Evolutionary conservation across 192 early-diverging fungal genomes (phyloP), one percentile per base, ranked within the genome.

Genomic region (Anaeromyces robustus): DNA sequence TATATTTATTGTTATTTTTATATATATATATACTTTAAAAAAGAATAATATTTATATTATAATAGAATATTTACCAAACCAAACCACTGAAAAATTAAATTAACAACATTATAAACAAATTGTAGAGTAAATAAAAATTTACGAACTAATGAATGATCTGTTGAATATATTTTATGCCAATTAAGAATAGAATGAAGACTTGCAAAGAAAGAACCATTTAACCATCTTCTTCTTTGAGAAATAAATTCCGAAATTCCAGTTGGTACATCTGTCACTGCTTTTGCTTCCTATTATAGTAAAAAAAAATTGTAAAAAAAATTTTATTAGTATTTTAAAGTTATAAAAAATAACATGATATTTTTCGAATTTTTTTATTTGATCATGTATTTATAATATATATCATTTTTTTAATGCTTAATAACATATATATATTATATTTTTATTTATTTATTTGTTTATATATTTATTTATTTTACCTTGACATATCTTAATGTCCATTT

Each of bases 191-290:
- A 94, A 87, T 97, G 95, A 78, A 98, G 89, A 32, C 91, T 90
- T 5, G 96, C 96, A 86, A 98, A 98, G 89, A 95, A 95, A 12
- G 94, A 95, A 59, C 96, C 96, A 86, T 97, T 97, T 80, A 94
- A 91, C 97, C 97, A 99, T 86, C 97, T 87, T 81, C 94, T 86
- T 31, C 94, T 87, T 78, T 95, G 94, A 0, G 92, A 91, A 52
- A 95, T 91, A 43, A 95, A 92, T 81, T 94, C 93, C 43, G 92
- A 87, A 17, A 93, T 85, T 30, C 81, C 85, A 31, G 90, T 89
- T 2, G 93, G 93, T 3, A 95, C 94, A 86, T 95, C 93, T 11
- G 93, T 95, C 83, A 93, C 92, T 22, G 91, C 94, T 28, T 87
- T 82, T 7, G 92, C 89, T 29, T 81, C 78, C 52, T 77, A 80